Evolutionary conservation across 2,329 filamentous ascomycete species (phyloP).

Genomic region (Sporothrix curviconia): DNA sequence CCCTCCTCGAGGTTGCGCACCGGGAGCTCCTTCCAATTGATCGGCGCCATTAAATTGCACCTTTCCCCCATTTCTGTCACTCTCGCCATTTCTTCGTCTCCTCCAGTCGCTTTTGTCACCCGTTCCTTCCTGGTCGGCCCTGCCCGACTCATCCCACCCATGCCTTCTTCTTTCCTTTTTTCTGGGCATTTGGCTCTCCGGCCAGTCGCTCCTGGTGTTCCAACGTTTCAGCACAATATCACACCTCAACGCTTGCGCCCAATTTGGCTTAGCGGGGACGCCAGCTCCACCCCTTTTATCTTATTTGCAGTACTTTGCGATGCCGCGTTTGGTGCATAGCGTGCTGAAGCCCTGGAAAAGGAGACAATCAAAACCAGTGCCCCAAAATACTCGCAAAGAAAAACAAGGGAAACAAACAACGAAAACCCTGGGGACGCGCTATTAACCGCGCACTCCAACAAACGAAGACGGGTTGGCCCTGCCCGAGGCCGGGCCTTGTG

Average conservation of each 20-base stretch:
- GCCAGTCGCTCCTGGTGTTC: conserved; percentile 6
- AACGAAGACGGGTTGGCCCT: conserved; percentile 12
- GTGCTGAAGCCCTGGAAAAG: not conserved
- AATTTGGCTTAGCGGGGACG: conserved; percentile 2
- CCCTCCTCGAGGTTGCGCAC: not conserved
- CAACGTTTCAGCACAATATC: conserved; percentile 17
- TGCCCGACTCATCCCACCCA: not conserved
- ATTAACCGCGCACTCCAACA: not conserved
- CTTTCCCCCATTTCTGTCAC: not conserved
- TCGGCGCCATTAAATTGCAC: not conserved
- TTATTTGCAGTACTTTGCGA: not conserved
- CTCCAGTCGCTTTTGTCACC: too few relatives aligned
- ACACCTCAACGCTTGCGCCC: conserved; percentile 12
- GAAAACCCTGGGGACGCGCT: not conserved
- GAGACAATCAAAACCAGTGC: not conserved
- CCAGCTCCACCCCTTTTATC: conserved; percentile 16
- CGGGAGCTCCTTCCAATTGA: too few relatives aligned
- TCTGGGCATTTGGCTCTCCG: not conserved
- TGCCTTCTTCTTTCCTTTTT: not conserved
- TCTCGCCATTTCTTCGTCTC: not conserved
- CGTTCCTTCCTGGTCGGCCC: not conserved
- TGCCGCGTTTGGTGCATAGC: conserved; percentile 1
- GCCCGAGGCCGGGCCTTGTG: conserved; percentile 8
- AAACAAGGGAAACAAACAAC: not conserved
- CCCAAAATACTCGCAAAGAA: not conserved